Evolutionary conservation across 228 moss, liverwort and hornwort genomes (phyloP), one percentile per base, ranked within the genome.

Genomic region (Sphagnum fallax): DNA sequence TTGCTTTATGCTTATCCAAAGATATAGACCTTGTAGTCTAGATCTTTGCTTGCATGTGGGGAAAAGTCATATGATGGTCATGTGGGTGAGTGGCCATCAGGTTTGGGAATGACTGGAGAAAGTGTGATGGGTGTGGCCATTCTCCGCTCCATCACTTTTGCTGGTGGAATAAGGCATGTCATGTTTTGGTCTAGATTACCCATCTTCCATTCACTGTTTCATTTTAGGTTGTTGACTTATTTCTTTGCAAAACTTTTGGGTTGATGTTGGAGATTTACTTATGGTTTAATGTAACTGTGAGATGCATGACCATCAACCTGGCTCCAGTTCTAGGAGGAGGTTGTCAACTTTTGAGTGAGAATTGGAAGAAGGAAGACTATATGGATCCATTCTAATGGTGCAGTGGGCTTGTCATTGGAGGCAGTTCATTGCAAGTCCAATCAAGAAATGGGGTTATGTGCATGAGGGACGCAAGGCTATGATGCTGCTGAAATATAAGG

Each of bases 121-220:
- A 88, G 65, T 88, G 88, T 67, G 78, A 80, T 65, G 70, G 60
- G 64, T 88, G 88, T 53, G 78, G 80, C 15, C 88, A 88, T 60
- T 75, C 85, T 53, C 71, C 82, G 9, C 64, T 88, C 16, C 73
- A 61, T 5, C 88, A 88, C 67, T 85, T 88, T 61, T 88, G 88
- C 67, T 88, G 88, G 88, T 88, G 88, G 88, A 88, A 88, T 67
- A 88, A 84, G 80, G 88, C 70, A 66, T 55, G 65, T 61, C n/a
- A 4, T 18, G 0, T 62, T 48, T 0, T 68, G 4, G 18, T 52
- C 13, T 32, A 32, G 32, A 32, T 32, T 32, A 32, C 32, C 32
- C 32, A 32, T 32, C 32, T 32, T 32, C 32, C 2, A 32, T 32
- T 32, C 32, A 32, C 32, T 32, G 2, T 32, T 32, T 32, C 32